Conservation (phyloP, 495 filamentous ascomycete species). For the Aspergillus indologenus region DNA sequence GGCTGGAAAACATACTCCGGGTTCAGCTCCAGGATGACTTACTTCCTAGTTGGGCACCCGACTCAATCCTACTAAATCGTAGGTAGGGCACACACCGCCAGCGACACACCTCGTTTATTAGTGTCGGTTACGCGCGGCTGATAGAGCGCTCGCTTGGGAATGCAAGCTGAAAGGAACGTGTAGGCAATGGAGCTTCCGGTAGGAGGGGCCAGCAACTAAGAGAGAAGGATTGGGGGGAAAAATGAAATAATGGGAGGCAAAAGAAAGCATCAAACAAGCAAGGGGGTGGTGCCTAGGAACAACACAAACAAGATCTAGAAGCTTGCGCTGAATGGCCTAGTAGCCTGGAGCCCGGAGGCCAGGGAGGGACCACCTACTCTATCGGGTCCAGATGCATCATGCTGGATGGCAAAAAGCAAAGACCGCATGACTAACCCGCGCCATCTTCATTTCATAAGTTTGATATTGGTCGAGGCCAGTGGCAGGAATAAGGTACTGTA, state of each 20-base stretch:
- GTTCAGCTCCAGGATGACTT: background rate
- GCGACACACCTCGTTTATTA: background rate
- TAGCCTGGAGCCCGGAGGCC: too few relatives aligned
- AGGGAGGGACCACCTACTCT: background rate
- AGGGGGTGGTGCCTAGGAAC: background rate
- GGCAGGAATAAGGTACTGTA: background rate
- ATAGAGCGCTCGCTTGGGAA: background rate
- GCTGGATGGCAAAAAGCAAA: background rate
- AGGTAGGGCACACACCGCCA: background rate
- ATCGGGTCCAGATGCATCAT: background rate
- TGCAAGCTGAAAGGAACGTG: background rate
- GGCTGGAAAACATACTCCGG: background rate
- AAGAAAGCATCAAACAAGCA: background rate
- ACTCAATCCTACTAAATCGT: too few relatives aligned
- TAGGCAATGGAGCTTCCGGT: background rate
- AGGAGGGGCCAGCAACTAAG: background rate
- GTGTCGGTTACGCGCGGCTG: background rate
- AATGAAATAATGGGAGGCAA: background rate
- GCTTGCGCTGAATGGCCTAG: background rate
- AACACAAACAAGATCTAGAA: slow-evolving; percentile 4
- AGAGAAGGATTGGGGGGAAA: background rate
- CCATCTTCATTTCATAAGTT: too few relatives aligned
- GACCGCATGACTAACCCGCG: background rate
- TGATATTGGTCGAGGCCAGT: background rate
- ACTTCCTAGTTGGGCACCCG: background rate